Evolutionary conservation across 1,139 yeast genomes (phyloP).

Genomic region (Pneumocystis canis): DNA sequence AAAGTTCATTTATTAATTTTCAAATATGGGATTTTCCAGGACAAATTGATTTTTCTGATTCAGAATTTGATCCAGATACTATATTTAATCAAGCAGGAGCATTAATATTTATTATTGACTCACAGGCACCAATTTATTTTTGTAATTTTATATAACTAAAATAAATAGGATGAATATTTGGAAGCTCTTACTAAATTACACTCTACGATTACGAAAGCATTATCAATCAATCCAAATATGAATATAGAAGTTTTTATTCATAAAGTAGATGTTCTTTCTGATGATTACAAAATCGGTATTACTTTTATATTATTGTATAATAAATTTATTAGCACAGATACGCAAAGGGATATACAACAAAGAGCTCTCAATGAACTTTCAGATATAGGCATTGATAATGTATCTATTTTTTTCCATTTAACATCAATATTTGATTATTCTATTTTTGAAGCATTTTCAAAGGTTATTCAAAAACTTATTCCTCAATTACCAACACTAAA

Average conservation of each 20-base stretch:
- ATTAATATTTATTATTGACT: conserved; percentile 81
- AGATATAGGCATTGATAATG: conserved; percentile 82
- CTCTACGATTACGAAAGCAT: conserved; percentile 77
- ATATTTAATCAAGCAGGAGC: conserved; percentile 81
- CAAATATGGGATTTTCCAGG: conserved; percentile 96
- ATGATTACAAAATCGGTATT: conserved; percentile 43
- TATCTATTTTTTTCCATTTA: conserved; percentile 76
- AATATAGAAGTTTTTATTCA: conserved; percentile 88
- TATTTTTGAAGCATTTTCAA: conserved; percentile 84
- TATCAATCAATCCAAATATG: conserved; percentile 68
- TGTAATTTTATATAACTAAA: neutral
- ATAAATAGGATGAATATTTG: conserved; percentile 72
- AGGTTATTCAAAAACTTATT: conserved; percentile 80
- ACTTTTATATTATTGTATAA: neutral
- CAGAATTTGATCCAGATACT: conserved; percentile 60
- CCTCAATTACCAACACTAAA: conserved; percentile 82
- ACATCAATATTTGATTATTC: conserved; percentile 93
- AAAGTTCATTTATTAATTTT: conserved; percentile 60
- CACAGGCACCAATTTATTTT: conserved; percentile 19
- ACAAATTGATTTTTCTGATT: conserved; percentile 77
- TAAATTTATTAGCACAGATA: conserved; percentile 44
- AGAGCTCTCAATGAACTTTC: conserved; percentile 83
- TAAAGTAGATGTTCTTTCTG: conserved; percentile 87
- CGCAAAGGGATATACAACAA: conserved; percentile 93
- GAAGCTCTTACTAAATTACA: conserved; percentile 81